Evolutionary conservation across 345 rosid genomes (phyloP), one percentile per base, ranked within the genome.

Genomic region (Citrus trifoliata): DNA sequence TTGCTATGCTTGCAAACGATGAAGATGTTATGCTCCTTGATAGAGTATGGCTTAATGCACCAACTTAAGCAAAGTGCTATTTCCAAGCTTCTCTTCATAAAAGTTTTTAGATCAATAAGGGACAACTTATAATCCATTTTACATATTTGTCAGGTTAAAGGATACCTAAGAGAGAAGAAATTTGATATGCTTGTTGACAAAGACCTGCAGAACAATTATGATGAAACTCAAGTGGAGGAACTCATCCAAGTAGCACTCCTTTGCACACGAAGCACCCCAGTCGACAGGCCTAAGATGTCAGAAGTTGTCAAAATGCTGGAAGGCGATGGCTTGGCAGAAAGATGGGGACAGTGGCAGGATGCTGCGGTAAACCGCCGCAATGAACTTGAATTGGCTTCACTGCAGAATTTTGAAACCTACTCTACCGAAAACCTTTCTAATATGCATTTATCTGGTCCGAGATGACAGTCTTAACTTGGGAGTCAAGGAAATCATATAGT

Each of bases 391-490:
- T 73, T 76, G 5, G 73, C 66, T 27, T 80, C 81, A 4, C 75
- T 76, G 37, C 70, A 48, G 7, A 73, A 30, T 38, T 83, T 84
- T 13, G 83, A 80, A 64, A 83, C 82, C 10, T 77, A 85, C 82
- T 80, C 88, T 8, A 82, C 84, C 0, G 78, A 81, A 14, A 85
- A 81, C 70, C 76, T 85, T 19, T 84, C 69, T 19, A 82, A 82
- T 0, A 74, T 80, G 0, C 84, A 85, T 40, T 70, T 85, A 61
- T 85, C 88, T 19, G 86, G 84, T 78, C 88, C 88, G 9, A 78
- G 88, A 77, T 83, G 25, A 77, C 80, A 28, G 37, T 33, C 24
- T 9, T 38, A 24, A 32, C n/a, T 67, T 37, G 21, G 40, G 12
- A 67, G 55, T 19, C 28, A 32, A 48, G 58, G 55, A 74, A 74